phyloP scores from a whole-genome alignment of 2,329 filamentous ascomycete species.

The Hypoxylon sp. region DNA sequence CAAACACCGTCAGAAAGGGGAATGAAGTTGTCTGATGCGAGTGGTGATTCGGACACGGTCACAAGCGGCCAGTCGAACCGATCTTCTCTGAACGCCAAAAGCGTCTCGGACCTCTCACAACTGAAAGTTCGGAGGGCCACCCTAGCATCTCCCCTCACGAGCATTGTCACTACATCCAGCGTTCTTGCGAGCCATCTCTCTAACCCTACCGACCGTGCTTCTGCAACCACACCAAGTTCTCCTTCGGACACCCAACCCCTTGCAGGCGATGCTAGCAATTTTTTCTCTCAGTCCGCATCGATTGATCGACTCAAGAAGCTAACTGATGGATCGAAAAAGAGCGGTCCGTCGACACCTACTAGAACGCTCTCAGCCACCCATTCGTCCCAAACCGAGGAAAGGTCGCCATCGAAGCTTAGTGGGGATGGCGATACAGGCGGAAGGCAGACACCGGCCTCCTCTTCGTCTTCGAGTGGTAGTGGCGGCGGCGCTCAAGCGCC shows the following conservation, averaged over 20 bases:
- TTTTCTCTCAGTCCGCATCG: constrained; percentile 71
- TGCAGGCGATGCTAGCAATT: constrained; percentile 56
- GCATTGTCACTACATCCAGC: constrained; percentile 73
- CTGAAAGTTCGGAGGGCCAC: constrained; percentile 62
- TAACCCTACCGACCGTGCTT: constrained; percentile 71
- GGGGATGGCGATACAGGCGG: constrained; percentile 65
- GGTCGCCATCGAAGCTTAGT: constrained; percentile 52
- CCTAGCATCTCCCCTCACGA: constrained; percentile 72
- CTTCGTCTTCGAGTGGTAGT: constrained; percentile 49
- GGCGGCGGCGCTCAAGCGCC: constrained; percentile 72
- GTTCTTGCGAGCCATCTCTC: constrained; percentile 79
- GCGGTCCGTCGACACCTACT: constrained; percentile 90
- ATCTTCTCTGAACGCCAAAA: constrained; percentile 60
- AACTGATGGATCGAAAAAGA: constrained; percentile 89
- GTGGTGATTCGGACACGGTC: constrained; percentile 58
- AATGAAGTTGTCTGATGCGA: constrained; percentile 59
- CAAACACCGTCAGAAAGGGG: constrained; percentile 62
- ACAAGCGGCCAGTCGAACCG: constrained; percentile 55
- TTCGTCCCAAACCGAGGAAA: constrained; percentile 62
- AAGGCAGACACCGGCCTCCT: constrained; percentile 67
- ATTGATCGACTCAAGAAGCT: constrained; percentile 84
- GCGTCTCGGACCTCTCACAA: constrained; percentile 61
- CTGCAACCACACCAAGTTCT: constrained; percentile 67
- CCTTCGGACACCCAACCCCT: constrained; percentile 62
- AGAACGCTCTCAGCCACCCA: constrained; percentile 81